Evolutionary conservation across 192 early-diverging fungal species (phyloP), one percentile per base, ranked within the genome.

Genomic region (Mortierella claussenii): DNA sequence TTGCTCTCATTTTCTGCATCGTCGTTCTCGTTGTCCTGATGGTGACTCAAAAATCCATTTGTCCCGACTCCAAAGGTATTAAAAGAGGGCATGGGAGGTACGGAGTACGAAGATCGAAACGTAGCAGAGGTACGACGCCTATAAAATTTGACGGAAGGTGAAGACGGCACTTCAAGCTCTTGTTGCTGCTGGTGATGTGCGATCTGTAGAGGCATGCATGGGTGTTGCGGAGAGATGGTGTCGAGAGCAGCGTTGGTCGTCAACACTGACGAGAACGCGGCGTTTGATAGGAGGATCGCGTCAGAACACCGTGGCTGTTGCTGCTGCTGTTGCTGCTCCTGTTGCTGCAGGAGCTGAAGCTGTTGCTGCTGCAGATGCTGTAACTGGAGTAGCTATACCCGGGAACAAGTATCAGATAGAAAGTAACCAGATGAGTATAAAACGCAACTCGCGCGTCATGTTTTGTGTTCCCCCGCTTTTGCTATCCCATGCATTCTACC

Each of bases 21-120:
- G 27, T 54, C 31, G 31, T 45, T 47, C 1, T 57, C 47, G 26
- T 51, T 34, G n/a, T 45, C 26, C 2, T 32, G 30, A 13, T 24
- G 34, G 0, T 60, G 44, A 30, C 47, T 45, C 69, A 58, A 44
- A 43, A 71, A 63, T 8, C 57, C 60, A 36, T 64, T 60, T 0
- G 60, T 44, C 8, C 46, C 69, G 23, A 70, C 54, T 5, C 53
- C 68, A 52, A 71, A 71, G 3, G 32, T 12, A 24, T 71, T 60
- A 49, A 71, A 71, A 0, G 69, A 58, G 7, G 60, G 53, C 2
- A 63, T 17, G 11, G 68, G 36, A 0, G 60, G 42, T 18, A 28
- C 44, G 2, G 69, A 71, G 23, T 63, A 64, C 0, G 69, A 64
- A 0, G 69, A 71, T 20, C 60, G 43, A 54, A 71, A 71, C 11